Evolutionary conservation across 75 land plant genomes (phyloP).

Genomic region (Sequoia sempervirens): DNA sequence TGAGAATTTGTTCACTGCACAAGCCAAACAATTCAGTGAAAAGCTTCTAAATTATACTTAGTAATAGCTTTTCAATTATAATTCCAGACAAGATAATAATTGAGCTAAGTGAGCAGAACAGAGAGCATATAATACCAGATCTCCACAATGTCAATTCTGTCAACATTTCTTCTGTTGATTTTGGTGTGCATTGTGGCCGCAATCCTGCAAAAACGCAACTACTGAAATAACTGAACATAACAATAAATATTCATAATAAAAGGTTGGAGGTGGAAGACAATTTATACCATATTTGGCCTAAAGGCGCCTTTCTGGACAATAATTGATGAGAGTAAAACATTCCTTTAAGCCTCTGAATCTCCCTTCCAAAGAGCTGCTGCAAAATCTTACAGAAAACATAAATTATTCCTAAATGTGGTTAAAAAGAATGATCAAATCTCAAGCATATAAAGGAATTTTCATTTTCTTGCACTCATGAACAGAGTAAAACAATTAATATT

Average conservation of each 20-base stretch:
- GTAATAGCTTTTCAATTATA: too few relatives aligned
- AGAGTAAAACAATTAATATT: too few relatives aligned
- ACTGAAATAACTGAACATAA: background rate
- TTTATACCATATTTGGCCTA: slow-evolving; percentile 80
- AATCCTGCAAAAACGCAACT: slow-evolving; percentile 44
- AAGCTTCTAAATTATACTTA: background rate
- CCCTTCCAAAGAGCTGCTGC: background rate
- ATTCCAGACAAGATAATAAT: too few relatives aligned
- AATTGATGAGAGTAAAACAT: slow-evolving; percentile 94
- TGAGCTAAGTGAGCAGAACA: background rate
- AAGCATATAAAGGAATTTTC: background rate
- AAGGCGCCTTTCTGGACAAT: slow-evolving; percentile 74
- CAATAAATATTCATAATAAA: background rate
- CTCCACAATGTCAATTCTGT: slow-evolving; percentile 60
- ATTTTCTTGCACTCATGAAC: background rate
- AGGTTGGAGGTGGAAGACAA: background rate
- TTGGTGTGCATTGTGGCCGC: slow-evolving; percentile 84
- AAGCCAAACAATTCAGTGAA: background rate
- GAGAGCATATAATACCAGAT: slow-evolving; percentile 47
- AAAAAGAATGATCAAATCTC: background rate
- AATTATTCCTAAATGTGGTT: background rate
- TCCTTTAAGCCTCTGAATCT: background rate
- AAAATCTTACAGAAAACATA: background rate
- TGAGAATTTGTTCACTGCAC: slow-evolving; percentile 80
- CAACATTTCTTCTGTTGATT: slow-evolving; percentile 65